Evolutionary conservation across 805 yeast genomes (phyloP), one percentile per base, ranked within the genome.

Genomic region (Kodamaea hsintzibuensis): DNA sequence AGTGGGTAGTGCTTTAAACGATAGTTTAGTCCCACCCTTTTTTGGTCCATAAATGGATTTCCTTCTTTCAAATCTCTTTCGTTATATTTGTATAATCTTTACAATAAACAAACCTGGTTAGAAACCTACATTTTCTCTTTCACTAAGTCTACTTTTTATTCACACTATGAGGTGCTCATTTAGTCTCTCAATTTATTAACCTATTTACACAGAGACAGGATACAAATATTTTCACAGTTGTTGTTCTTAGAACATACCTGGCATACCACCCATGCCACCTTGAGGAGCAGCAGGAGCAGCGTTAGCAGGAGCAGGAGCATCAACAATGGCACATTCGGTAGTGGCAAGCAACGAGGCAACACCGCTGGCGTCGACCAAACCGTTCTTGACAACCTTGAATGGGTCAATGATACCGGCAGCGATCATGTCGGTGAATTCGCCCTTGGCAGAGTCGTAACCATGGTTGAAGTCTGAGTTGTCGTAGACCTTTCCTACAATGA

Each of bases 401-500:
- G 99, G 99, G 76, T 95, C 99, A 66, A 93, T 91, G 77, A 95
- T 93, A 82, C 99, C 99, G 56, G 95, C 86, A 61, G 90, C 90
- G 65, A 93, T 85, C 97, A 95, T 91, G 73, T 95, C 97, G 59
- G 95, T 91, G 80, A 83, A 90, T 77, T 90, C 91, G 63, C 97
- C 95, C 74, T 89, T 90, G 58, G 96, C 82, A 44, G 96, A 86
- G 78, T 95, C 93, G 79, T 85, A 92, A 73, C 99, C 99, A 66
- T 73, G 78, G 80, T 89, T 86, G 82, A 95, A 95, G 61, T 89
- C 89, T 39, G 78, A 80, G 53, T 76, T 74, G 57, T 82, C 86
- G 60, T 72, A 72, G 62, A 95, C 81, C 81, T 92, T 91, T 56
- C 98, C 98, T 57, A 92, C 97, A 68, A 93, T 85, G 54, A 93